phyloP scores from a whole-genome alignment of 352 stramenopile species.

The Phytophthora litchii region DNA sequence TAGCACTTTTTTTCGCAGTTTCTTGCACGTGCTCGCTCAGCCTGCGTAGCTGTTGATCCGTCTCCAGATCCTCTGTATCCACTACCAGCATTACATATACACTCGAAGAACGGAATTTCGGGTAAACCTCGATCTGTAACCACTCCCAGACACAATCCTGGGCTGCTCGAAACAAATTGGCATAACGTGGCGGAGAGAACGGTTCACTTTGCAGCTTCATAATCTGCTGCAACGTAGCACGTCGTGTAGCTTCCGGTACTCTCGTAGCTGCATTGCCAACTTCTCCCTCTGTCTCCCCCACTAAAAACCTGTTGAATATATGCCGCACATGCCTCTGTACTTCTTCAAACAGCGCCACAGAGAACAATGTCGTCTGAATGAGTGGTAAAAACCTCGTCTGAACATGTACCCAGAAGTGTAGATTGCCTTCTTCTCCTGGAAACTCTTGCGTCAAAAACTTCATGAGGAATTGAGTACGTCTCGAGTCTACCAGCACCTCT shows the following conservation, averaged over 20 bases:
- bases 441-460: constrained; percentile 45
- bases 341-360: constrained; percentile 75
- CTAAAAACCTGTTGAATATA: constrained; percentile 72
- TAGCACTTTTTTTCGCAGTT: constrained; percentile 40
- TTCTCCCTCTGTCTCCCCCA: constrained; percentile 24
- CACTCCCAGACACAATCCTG: constrained; percentile 79
- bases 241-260: constrained; percentile 58
- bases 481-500: constrained; percentile 63
- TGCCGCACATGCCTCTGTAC: constrained; percentile 66
- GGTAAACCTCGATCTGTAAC: constrained; percentile 68
- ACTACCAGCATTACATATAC: constrained; percentile 74
- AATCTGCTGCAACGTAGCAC: constrained; percentile 68
- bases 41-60: constrained; percentile 60
- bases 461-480: constrained; percentile 61
- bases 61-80: constrained; percentile 73
- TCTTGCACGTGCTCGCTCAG: constrained; percentile 70
- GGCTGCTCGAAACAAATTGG: constrained; percentile 67
- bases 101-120: constrained; percentile 59
- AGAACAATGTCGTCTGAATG: constrained; percentile 66
- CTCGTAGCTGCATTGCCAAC: constrained; percentile 31
- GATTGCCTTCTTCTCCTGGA: constrained; percentile 47
- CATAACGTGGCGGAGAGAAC: constrained; percentile 74
- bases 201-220: constrained; percentile 75
- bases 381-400: constrained; percentile 74
- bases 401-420: constrained; percentile 79